Evolutionary conservation across 2,329 filamentous ascomycete species (phyloP), one percentile per base, ranked within the genome.

Genomic region (Aschersonia sp.): DNA sequence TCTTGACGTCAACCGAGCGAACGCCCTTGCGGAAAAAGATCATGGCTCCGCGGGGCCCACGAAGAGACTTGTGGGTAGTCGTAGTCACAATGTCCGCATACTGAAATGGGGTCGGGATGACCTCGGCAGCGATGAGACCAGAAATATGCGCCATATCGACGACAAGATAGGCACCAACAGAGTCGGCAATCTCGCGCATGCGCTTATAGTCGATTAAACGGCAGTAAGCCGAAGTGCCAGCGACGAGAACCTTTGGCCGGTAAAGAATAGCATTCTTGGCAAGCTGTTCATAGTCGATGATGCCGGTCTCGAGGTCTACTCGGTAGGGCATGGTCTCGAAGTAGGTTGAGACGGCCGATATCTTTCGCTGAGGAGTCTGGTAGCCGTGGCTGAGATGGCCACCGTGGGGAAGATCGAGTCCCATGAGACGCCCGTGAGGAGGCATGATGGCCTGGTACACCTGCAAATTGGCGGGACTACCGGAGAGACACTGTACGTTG

Each of bases 1-100:
- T 82, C 78, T 96, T 96, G 69, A 85, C 73, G 64, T 97, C 87
- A 48, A 84, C 84, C 61, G 84, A 88, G 61, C 91, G 85, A 52
- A 96, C 83, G 54, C 92, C 92, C 75, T 94, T 96, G 70, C 92
- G 87, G 82, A 89, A 98, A 80, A 98, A 98, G 73, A 98, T 98
- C 92, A 98, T 98, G 65, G 92, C 92, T 62, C 92, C 92, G 66
- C 92, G 88, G 51, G 92, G 92, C 51, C 92, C 92, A 69, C 92
- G 89, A 58, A 98, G 85, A 48, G 89, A 96, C 79, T 98, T 98
- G 82, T 98, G 92, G 44, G 92, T 98, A 53, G 92, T 98, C 53
- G 92, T 98, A 53, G 92, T 98, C 58, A 98, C 92, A 50, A 98
- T 84, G 64, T 98, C 92, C 56, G 92, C 91, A 67, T 94, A 74